Percentiles rank a stretch among this genome's conserved stretches.
These are phyloP conservation scores for Boletus coccyginus DNA, from an alignment of 768 basidiomycete species.

Conservation along the genomic window DNA sequence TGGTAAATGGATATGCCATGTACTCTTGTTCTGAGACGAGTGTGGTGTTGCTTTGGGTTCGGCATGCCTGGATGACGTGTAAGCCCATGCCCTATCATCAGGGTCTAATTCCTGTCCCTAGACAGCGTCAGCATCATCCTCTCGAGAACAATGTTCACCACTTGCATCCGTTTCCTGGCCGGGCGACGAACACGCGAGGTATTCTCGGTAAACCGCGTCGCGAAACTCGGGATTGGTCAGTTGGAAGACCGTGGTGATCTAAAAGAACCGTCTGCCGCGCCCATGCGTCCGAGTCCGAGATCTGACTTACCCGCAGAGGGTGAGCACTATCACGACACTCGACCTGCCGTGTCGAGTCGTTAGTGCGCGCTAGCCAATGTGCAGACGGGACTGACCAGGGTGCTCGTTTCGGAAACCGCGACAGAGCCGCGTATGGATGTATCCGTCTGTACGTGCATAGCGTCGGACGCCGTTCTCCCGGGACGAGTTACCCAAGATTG, in stretches of 20 bases:
- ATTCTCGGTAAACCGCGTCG: constrained; percentile 9
- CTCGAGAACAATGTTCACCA: neutral
- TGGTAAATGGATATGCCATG: neutral
- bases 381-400: constrained; percentile 6
- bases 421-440: neutral
- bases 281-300: neutral
- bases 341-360: constrained; percentile 4
- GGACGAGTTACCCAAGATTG: neutral
- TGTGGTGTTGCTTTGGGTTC: no score
- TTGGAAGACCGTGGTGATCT: constrained; percentile 17
- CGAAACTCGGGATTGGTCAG: constrained; percentile 1
- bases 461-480: neutral
- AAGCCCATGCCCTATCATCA: constrained; percentile 41
- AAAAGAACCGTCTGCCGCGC: neutral
- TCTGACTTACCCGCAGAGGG: neutral
- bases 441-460: neutral
- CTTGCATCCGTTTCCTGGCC: neutral
- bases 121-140: neutral
- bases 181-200: constrained; percentile 1
- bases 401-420: constrained; percentile 12
- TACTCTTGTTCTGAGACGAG: neutral
- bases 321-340: neutral
- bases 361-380: neutral
- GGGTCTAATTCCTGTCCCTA: constrained; percentile 31
- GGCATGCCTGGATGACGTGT: neutral